Evolutionary conservation across 176 grass and related monocot genomes (phyloP).

Genomic region (Bolboschoenus planiculmis): DNA sequence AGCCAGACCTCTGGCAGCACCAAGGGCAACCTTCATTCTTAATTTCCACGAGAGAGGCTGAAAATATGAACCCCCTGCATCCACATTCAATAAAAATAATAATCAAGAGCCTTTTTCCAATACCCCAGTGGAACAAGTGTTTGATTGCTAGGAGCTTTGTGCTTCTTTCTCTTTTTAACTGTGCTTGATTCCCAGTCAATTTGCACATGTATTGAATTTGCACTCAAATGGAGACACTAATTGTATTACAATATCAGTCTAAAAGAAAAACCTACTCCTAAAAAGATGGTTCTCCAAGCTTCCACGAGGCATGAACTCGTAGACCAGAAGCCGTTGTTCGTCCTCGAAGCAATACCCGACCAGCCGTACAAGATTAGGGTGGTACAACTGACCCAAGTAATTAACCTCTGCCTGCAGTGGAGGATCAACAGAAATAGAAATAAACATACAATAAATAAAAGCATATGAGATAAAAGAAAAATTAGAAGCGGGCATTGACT

Average conservation of each 20-base stretch:
- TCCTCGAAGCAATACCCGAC: conserved; percentile 84
- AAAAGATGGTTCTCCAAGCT: conserved; percentile 98
- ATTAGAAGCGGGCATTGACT: background rate
- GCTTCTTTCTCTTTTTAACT: background rate
- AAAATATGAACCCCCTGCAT: conserved; percentile 63
- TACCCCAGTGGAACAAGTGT: background rate
- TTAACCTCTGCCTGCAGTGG: conserved; percentile 64
- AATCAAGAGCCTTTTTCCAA: conserved; percentile 10
- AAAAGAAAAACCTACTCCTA: conserved; percentile 54
- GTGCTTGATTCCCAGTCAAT: background rate
- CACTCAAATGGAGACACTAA: no score
- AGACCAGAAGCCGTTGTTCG: conserved; percentile 74
- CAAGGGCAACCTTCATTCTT: conserved; percentile 87
- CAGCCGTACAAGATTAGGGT: conserved; percentile 78
- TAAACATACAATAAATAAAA: conserved; percentile 29
- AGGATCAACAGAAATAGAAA: conserved; percentile 12
- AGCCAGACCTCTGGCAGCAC: conserved; percentile 81
- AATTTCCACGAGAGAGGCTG: conserved; percentile 84
- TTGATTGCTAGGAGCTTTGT: background rate
- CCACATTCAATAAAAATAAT: conserved; percentile 21
- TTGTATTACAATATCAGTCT: background rate
- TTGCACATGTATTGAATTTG: no score
- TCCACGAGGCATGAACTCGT: conserved; percentile 89
- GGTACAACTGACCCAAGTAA: conserved; percentile 77
- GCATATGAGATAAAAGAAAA: conserved; percentile 2